Evolutionary conservation across 768 basidiomycete genomes (phyloP), one percentile per base, ranked within the genome.

Genomic region (Auriscalpium orientale): DNA sequence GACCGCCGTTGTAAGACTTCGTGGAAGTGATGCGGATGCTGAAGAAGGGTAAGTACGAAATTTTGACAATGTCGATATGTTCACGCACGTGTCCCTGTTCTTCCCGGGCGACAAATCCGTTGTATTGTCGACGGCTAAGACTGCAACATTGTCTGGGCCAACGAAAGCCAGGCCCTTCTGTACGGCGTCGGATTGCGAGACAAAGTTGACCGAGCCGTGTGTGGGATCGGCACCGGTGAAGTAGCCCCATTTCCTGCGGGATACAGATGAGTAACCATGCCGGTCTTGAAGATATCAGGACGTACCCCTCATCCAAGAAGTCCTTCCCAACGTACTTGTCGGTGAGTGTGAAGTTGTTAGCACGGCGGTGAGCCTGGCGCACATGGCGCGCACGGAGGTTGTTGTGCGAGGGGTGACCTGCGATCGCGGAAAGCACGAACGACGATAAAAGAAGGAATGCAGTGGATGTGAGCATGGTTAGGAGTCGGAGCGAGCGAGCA

Each of bases 21-120:
- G 62, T 64, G 11, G 68, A 63, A 21, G 57, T 51, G 44, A 71
- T 66, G 38, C 70, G 64, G 20, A 70, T 62, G 47, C 66, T 67
- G 49, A 8, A 40, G 20, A 28, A 16, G 21, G 28, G 5, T 49
- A 22, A 46, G 8, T 48, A n/a, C 5, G 16, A 37, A 7, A 53
- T 18, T 51, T 16, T 11, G 12, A 40, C 37, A 35, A 11, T 21
- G 15, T n/a, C 9, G 35, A 16, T 15, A 20, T 12, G 36, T 21
- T 15, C 12, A 58, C 58, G 28, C 33, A 60, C 58, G 58, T 57
- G 21, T 54, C 13, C 15, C 58, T 52, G 2, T 40, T 12, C 34
- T 13, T 12, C 9, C 46, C 45, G 4, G 12, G 12, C 7, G 56
- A 18, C 33, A 58, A 53, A n/a, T 58, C 21, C 3, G 36, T 54